These are phyloP conservation scores for Penicillium egyptiacum DNA, from an alignment of 495 filamentous ascomycete species.

Conservation along the genomic window DNA sequence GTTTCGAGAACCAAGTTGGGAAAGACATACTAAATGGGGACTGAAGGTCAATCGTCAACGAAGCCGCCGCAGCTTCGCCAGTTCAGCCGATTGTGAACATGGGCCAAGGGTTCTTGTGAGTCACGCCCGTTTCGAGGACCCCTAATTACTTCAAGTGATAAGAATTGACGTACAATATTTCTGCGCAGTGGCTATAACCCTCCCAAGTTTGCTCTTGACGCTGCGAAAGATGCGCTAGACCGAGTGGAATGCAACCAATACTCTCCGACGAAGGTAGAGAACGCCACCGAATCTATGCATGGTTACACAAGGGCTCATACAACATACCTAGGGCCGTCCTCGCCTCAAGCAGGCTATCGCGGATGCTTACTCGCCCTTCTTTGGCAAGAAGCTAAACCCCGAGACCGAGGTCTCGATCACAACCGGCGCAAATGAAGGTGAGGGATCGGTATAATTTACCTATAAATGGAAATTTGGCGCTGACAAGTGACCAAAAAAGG, in stretches of 20 bases:
- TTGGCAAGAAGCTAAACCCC: slow-evolving; percentile 75
- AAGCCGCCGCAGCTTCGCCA: slow-evolving; percentile 79
- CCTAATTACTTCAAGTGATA: not conserved
- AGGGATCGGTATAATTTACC: slow-evolving; percentile 9
- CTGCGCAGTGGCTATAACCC: slow-evolving; percentile 83
- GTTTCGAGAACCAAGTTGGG: not conserved
- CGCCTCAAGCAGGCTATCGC: slow-evolving; percentile 88
- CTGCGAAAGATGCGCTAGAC: slow-evolving; percentile 84
- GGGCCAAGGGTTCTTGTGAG: slow-evolving; percentile 91
- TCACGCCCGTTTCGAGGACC: not conserved
- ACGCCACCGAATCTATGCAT: slow-evolving; percentile 1
- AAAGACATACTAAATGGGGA: slow-evolving; percentile 3
- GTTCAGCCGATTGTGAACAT: slow-evolving; percentile 92
- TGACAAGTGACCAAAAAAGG: slow-evolving; percentile 7
- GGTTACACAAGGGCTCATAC: slow-evolving; percentile 12
- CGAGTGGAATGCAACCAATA: slow-evolving; percentile 99
- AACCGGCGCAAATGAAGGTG: slow-evolving; percentile 92
- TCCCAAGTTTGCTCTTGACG: slow-evolving; percentile 84
- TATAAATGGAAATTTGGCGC: not conserved
- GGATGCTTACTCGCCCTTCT: slow-evolving; percentile 83
- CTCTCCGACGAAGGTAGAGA: slow-evolving; percentile 76
- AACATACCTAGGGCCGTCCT: slow-evolving; percentile 70
- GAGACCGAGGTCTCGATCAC: slow-evolving; percentile 93
- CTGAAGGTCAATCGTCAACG: slow-evolving; percentile 88
- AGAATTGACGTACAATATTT: slow-evolving; percentile 1